A percentile compares a stretch with the other conserved stretches of the same genome.
These are phyloP conservation scores for Populus euphratica DNA, from an alignment of 345 rosid genomes.

Conservation along the genomic window DNA sequence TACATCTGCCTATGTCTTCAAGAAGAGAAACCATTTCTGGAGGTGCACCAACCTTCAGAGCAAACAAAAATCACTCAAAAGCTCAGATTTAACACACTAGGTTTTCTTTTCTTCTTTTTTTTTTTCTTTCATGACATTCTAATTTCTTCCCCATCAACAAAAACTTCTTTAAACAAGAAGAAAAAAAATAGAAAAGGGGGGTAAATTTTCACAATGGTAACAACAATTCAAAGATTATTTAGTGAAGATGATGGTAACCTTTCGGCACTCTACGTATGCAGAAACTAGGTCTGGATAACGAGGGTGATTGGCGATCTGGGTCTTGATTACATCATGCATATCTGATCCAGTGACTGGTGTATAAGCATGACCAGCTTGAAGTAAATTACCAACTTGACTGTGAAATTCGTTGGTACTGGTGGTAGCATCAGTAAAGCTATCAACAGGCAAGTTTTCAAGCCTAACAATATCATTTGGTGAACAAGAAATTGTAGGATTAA, in stretches of 20 bases:
- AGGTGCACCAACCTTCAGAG: conserved; percentile 56
- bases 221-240: neutral
- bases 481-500: conserved; percentile 17
- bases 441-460: conserved; percentile 12
- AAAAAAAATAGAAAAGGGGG: neutral
- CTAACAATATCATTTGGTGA: conserved; percentile 18
- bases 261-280: conserved; percentile 56
- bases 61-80: neutral
- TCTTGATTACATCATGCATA: conserved; percentile 46
- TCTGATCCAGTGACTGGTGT: conserved; percentile 25
- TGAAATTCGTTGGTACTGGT: conserved; percentile 10
- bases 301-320: conserved; percentile 64
- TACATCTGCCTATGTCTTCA: conserved; percentile 45
- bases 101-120: neutral
- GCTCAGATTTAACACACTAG: neutral
- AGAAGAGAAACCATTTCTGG: conserved; percentile 44
- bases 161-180: neutral
- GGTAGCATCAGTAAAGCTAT: conserved; percentile 2
- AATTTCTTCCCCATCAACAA: neutral
- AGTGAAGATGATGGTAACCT: conserved; percentile 28
- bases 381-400: conserved; percentile 14
- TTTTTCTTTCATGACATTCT: neutral
- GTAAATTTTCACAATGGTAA: neutral
- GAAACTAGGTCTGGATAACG: conserved; percentile 54
- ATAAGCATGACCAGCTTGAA: conserved; percentile 13